Evolutionary conservation across 2,329 filamentous ascomycete genomes (phyloP), one percentile per base, ranked within the genome.

Genomic region (Neurospora sp.): DNA sequence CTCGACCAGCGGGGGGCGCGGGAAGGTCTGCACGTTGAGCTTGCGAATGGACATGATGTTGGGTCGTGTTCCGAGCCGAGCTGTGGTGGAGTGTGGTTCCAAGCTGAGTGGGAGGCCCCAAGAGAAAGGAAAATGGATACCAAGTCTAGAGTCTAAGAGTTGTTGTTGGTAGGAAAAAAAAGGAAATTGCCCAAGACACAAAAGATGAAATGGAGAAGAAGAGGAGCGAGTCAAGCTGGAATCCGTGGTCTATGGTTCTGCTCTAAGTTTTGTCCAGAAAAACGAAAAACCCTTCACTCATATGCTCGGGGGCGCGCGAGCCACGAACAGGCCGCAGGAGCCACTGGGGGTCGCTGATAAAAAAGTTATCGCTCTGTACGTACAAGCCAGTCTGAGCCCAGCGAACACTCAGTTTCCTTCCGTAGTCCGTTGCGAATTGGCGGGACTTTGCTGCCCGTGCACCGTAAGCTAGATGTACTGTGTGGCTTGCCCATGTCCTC

Each of bases 1-100:
- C 75, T 89, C 86, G 70, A 88, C 80, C 43, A 84, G 78, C 1
- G 87, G 87, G 38, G 87, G 87, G 33, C 88, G 83, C 13, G 87
- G 88, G 74, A 88, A 88, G 69, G 79, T 82, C 74, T 85, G 84
- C 8, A 87, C 86, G 73, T 88, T 87, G 72, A 88, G 78, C 73
- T 81, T 84, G 67, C 78, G 73, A 73, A 78, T 80, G 9, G 78
- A 74, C 81, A 82, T 83, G 71, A 69, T 78, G 69, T 68, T 66
- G 71, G 72, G 70, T 71, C 70, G 58, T 70, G 38, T 67, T 43
- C 33, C 58, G 42, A 67, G 69, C 68, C 69, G 62, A 42, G 67
- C 52, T 62, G 28, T 36, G 52, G 52, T 62, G 52, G 52, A 62
- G 52, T 36, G 52, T 36, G 52, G 52, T 62, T 62, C 52, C 52